Evolutionary conservation across 768 basidiomycete species (phyloP).

Genomic region (Leccinum uliginosum): DNA sequence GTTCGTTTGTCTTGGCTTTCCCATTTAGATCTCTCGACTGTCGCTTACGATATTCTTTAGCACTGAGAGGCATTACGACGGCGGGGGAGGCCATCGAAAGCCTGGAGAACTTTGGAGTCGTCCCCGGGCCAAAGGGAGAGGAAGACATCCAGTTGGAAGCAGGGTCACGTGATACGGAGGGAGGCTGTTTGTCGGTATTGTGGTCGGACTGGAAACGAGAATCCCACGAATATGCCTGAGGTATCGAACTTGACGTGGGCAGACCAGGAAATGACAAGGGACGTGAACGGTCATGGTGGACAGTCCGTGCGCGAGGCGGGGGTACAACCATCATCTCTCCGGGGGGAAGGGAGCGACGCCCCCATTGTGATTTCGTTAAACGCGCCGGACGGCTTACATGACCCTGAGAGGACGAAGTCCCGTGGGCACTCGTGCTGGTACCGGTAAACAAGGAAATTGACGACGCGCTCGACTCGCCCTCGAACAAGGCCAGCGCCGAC

Average conservation of each 20-base stretch:
- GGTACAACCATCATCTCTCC: constrained; percentile 3
- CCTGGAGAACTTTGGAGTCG: constrained; percentile 28
- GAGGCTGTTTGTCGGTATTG: constrained; percentile 12
- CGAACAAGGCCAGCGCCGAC: constrained; percentile 2
- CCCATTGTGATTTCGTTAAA: constrained; percentile 8
- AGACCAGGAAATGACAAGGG: constrained; percentile 5
- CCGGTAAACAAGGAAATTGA: constrained; percentile 14
- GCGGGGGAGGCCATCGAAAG: constrained; percentile 25
- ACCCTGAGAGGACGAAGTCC: constrained; percentile 18
- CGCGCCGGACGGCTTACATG: constrained; percentile 10
- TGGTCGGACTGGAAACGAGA: constrained; percentile 6
- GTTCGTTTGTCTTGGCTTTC: constrained; percentile 8
- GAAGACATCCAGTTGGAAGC: constrained; percentile 26
- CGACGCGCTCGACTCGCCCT: constrained; percentile 21
- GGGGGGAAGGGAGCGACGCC: constrained; percentile 5
- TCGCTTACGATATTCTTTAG: constrained; percentile 24
- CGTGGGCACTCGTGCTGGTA: constrained; percentile 6
- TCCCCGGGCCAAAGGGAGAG: constrained; percentile 28
- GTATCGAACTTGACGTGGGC: neutral
- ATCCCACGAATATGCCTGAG: constrained; percentile 11
- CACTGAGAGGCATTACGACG: constrained; percentile 31
- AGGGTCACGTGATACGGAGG: constrained; percentile 25
- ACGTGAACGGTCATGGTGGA: constrained; percentile 17
- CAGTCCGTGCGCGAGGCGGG: constrained; percentile 22
- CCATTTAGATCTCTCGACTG: constrained; percentile 9